A percentile compares a stretch with the other conserved stretches of the same genome.
Conservation (phyloP, 116 monocot genomes). For the Papilionanthe hybrid region DNA sequence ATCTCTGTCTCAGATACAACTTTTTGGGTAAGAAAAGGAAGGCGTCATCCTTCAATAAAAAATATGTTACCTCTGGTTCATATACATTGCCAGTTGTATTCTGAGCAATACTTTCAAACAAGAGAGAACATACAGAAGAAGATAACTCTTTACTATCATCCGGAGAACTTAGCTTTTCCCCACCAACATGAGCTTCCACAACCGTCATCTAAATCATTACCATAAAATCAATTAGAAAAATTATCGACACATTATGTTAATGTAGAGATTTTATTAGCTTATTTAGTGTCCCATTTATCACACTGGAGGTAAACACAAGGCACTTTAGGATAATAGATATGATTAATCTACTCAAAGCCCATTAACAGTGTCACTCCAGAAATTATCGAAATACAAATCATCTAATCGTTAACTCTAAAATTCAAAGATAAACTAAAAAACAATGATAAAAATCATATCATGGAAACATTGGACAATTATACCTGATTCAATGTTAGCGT, state of each 20-base stretch:
- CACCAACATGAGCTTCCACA: slow-evolving; percentile 79
- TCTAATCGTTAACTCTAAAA: slow-evolving; percentile 8
- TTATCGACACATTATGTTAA: neutral
- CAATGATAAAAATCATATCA: neutral
- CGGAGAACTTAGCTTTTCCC: slow-evolving; percentile 40
- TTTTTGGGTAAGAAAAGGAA: neutral
- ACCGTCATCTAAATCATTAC: slow-evolving; percentile 76
- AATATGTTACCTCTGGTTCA: slow-evolving; percentile 61
- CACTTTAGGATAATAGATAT: neutral
- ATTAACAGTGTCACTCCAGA: neutral
- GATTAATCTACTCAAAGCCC: neutral
- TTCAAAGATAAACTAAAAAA: neutral
- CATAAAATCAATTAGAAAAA: neutral
- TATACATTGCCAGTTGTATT: slow-evolving; percentile 85
- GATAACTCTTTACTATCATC: slow-evolving; percentile 41
- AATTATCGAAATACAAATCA: neutral
- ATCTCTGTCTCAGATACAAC: neutral
- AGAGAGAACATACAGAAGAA: slow-evolving; percentile 28
- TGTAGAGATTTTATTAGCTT: too few species aligned
- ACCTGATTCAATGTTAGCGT: slow-evolving; percentile 96
- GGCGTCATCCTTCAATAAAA: neutral
- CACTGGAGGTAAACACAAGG: too few species aligned
- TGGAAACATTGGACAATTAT: neutral
- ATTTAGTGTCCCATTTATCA: too few species aligned
- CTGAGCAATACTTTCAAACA: slow-evolving; percentile 89